Evolutionary conservation across 2,329 filamentous ascomycete genomes (phyloP).

Genomic region (Colletotrichum chlorophyti): DNA sequence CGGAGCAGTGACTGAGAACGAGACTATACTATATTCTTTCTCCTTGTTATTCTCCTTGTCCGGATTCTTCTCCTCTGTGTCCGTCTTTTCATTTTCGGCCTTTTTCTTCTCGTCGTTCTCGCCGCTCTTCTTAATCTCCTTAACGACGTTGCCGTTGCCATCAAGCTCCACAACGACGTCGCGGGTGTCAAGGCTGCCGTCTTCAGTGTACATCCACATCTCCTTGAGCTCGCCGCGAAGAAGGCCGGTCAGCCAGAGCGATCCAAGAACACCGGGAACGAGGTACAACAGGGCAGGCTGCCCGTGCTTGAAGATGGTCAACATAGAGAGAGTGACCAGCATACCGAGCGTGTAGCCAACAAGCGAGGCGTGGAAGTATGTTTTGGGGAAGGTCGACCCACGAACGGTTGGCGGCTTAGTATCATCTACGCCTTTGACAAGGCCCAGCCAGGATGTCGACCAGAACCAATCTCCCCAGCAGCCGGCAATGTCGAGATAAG

Average conservation of each 20-base stretch:
- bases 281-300: conserved; percentile 93
- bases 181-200: conserved; percentile 61
- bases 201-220: conserved; percentile 87
- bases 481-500: conserved; percentile 67
- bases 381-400: conserved; percentile 73
- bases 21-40: conserved; percentile 19
- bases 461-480: conserved; percentile 87
- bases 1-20: conserved; percentile 22
- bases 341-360: conserved; percentile 81
- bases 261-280: conserved; percentile 81
- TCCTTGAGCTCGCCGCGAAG: conserved; percentile 73
- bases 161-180: conserved; percentile 65
- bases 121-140: conserved; percentile 45
- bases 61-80: conserved; percentile 14
- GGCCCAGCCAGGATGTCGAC: conserved; percentile 53
- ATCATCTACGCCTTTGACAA: conserved; percentile 30
- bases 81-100: conserved; percentile 32
- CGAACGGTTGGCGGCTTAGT: conserved; percentile 39
- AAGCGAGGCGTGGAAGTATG: conserved; percentile 83
- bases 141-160: conserved; percentile 52
- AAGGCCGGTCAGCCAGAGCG: conserved; percentile 77
- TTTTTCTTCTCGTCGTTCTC: conserved; percentile 42
- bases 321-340: conserved; percentile 75
- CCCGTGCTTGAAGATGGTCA: conserved; percentile 79
- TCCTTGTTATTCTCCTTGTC: conserved; percentile 25